Evolutionary conservation across 352 stramenopile species (phyloP), one percentile per base, ranked within the genome.

Genomic region (Globisporangium okanoganense): DNA sequence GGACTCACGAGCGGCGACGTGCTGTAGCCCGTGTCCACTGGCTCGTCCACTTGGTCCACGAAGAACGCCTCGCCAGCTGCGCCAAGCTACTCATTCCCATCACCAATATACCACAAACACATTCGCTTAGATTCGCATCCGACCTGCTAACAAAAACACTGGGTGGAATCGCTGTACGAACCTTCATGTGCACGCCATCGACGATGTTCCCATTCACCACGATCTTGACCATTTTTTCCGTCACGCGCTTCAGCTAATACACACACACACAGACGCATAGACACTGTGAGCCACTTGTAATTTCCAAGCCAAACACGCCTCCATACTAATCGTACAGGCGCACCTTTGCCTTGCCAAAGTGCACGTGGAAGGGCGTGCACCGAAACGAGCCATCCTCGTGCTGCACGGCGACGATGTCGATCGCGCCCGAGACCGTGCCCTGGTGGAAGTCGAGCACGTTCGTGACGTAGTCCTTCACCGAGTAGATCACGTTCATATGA

Each of bases 401-500:
- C 55, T 89, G 78, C 52, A 96, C 81, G 14, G 72, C 79, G 50
- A 96, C 79, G n/a, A 95, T 76, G 66, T 96, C 85, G 61, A 94
- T 87, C 40, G 85, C 87, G 40, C 85, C 87, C 3, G 83, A 91
- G 57, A 60, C 69, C 20, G 70, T 73, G 56, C 75, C 81, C 43
- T 85, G 74, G 50, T 89, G 70, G 38, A 79, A 71, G 53, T 88
- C 73, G 48, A 93, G 79, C 24, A 95, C 84, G 62, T 90, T 90
- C 55, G 76, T 87, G 55, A 95, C 80, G 67, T 95, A 95, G 65
- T 92, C 86, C 61, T 92, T 93, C 38, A 93, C 79, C 51, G 83
- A 93, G 69, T 88, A 85, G 65, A 93, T 89, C 40, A 93, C 81
- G 68, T 94, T 94, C 85, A 94, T 94, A 14, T n/a, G n/a, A n/a